Percentiles rank a stretch among this genome's conserved stretches.
phyloP scores from a whole-genome alignment of 306 rosid genomes.

The Corylus avellana region DNA sequence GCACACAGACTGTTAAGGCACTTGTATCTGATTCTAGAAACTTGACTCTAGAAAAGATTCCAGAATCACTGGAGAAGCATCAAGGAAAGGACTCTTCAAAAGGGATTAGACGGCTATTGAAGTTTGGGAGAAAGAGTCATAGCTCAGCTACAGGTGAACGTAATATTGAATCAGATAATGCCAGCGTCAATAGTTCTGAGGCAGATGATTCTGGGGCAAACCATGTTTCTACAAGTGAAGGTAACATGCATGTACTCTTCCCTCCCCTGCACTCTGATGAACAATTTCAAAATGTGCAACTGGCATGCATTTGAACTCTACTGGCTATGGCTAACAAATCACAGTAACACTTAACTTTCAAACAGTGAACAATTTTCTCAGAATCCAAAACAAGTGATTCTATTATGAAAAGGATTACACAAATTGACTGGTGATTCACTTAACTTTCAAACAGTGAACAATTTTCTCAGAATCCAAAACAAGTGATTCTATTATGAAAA shows the following conservation, averaged over 20 bases:
- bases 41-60: conserved; percentile 73
- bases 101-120: conserved; percentile 72
- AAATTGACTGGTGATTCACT: background rate
- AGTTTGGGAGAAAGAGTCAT: conserved; percentile 88
- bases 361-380: background rate
- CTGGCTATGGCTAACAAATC: background rate
- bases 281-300: background rate
- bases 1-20: conserved; percentile 50
- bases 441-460: background rate
- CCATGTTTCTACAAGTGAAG: conserved; percentile 58
- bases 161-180: conserved; percentile 58
- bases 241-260: conserved; percentile 39
- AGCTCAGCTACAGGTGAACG: conserved; percentile 57
- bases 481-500: background rate
- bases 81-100: conserved; percentile 75
- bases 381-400: background rate
- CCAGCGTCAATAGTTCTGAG: conserved; percentile 54
- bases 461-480: background rate
- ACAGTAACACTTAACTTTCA: background rate
- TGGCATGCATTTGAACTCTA: background rate
- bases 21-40: conserved; percentile 56
- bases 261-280: background rate
- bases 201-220: conserved; percentile 58
- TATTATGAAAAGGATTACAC: conserved; percentile 1
- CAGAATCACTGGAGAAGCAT: conserved; percentile 79